Base-by-base conservation (phyloP, 768 basidiomycete genomes). In the Hericium coralloides region DNA sequence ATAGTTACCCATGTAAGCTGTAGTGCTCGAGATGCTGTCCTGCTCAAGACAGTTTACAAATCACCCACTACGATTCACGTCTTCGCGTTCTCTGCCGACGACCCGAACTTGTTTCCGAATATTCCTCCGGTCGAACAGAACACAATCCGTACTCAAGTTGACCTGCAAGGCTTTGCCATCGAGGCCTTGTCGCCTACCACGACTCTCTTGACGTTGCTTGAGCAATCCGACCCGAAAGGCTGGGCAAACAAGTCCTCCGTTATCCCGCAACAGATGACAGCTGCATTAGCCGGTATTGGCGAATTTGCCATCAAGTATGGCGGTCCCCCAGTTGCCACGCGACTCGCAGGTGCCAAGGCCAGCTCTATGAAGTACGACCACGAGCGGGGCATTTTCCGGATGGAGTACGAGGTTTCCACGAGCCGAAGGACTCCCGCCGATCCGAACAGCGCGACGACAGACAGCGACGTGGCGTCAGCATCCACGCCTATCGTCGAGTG, bases 121-220 rank as follows among this genome's bases (percentile, higher is more conserved):
- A 79, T 82, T 60, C 91, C 79, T 49, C 75, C 75, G 12, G 74
- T 72, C 1, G 91, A 89, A 51, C 84, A 88, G 0, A 87, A 81
- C 62, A 79, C 88, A 52, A 95, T 97, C 59, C 87, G 95, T 7
- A 92, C 91, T 0, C 95, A 98, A 69, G 86, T 95, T n/a, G 94
- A 97, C 67, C 76, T 99, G n/a, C 94, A 93, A 72, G 97, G 95
- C 49, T 98, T 95, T 91, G 91, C 95, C 0, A 93, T 99, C 63
- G 95, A 98, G 70, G 81, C 89, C 0, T 76, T 99, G 9, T 98
- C 95, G 0, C 97, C 95, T 0, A 98, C 84, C 2, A 98, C 97
- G 2, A 97, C 95, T 0, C 82, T 90, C 12, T 83, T 99, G 59
- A 97, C 94, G 0, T 74, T 99, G 1, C 79, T 99, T 4, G 95